Percentiles rank a stretch among this genome's conserved stretches.
Conservation (phyloP, 768 basidiomycete genomes). For the Leccinum rimulosum region DNA sequence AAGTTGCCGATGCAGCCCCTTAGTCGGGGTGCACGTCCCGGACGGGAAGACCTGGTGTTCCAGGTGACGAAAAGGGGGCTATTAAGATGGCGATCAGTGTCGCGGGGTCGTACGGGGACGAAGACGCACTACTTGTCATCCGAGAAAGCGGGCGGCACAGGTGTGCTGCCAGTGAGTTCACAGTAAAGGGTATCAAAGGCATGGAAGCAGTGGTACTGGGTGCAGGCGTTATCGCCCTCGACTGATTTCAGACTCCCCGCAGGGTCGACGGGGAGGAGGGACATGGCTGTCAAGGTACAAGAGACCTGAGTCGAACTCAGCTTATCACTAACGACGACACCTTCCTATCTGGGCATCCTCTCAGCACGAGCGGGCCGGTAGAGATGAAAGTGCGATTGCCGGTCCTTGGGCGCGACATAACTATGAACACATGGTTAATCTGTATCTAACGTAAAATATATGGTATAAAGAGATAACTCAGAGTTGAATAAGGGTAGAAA, state of each 20-base stretch:
- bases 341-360: conserved; percentile 30
- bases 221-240: conserved; percentile 50
- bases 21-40: conserved; percentile 60
- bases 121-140: conserved; percentile 74
- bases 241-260: conserved; percentile 39
- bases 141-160: conserved; percentile 60
- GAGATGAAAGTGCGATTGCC: conserved; percentile 7
- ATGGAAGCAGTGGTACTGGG: conserved; percentile 73
- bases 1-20: conserved; percentile 97
- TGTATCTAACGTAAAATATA: conserved; percentile 39
- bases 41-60: conserved; percentile 69
- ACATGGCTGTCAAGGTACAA: conserved; percentile 42
- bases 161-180: conserved; percentile 52
- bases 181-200: conserved; percentile 83
- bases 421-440: conserved; percentile 37
- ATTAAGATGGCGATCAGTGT: conserved; percentile 4
- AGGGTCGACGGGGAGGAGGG: conserved; percentile 53
- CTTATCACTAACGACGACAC: conserved; percentile 7
- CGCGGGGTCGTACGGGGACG: conserved; percentile 23
- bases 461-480: conserved; percentile 41
- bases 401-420: conserved; percentile 14
- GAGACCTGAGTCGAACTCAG: background rate
- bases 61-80: conserved; percentile 94
- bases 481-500: conserved; percentile 31
- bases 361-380: background rate